Evolutionary conservation across 768 basidiomycete genomes (phyloP).

Genomic region (Psilocybe tampanensis): DNA sequence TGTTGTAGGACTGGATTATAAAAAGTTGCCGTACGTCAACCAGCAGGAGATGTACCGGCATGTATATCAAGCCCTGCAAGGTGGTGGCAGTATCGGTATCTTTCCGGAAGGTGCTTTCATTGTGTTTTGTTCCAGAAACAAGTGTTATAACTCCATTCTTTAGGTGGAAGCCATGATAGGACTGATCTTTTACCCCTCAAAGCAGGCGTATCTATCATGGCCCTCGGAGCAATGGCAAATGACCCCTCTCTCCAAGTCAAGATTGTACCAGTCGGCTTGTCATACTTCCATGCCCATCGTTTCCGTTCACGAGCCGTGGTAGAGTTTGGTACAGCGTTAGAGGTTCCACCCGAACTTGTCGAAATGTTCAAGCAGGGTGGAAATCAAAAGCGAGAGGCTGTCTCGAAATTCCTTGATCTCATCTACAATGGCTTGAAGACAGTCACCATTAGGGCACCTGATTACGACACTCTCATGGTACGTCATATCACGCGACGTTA

Average conservation of each 20-base stretch:
- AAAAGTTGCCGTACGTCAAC: conserved; percentile 85
- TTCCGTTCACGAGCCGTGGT: conserved; percentile 97
- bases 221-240: conserved; percentile 95
- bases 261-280: conserved; percentile 85
- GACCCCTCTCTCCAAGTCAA: conserved; percentile 85
- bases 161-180: conserved; percentile 97
- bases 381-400: conserved; percentile 84
- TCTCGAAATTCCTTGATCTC: conserved; percentile 84
- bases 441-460: conserved; percentile 93
- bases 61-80: conserved; percentile 85
- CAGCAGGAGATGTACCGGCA: conserved; percentile 94
- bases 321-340: conserved; percentile 90
- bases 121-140: neutral
- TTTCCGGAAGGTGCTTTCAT: conserved; percentile 88
- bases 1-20: conserved; percentile 71
- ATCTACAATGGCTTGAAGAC: conserved; percentile 94
- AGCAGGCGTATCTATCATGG: conserved; percentile 98
- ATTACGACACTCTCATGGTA: conserved; percentile 98
- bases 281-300: conserved; percentile 77
- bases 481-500: conserved; percentile 20
- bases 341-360: conserved; percentile 88
- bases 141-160: conserved; percentile 4
- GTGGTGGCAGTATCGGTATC: conserved; percentile 92
- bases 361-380: conserved; percentile 94
- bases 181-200: conserved; percentile 96